A percentile compares a stretch with the other conserved stretches of the same genome.
Conservation (phyloP, 768 basidiomycete species). For the Leccinum uliginosum region DNA sequence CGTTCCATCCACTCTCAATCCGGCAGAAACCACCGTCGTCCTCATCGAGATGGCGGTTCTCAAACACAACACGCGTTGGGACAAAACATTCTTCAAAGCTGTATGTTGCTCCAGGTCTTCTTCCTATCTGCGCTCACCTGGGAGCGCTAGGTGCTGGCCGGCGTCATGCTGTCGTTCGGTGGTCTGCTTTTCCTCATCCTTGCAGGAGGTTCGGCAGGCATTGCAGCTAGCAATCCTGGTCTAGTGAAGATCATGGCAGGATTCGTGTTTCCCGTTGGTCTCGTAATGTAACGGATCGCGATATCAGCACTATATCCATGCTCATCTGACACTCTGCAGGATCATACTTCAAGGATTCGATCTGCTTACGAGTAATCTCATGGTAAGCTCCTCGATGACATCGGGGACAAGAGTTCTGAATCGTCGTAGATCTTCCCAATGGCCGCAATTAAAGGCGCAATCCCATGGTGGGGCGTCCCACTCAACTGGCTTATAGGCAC, state of each 20-base stretch:
- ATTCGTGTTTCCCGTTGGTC: conserved; percentile 71
- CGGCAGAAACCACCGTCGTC: conserved; percentile 51
- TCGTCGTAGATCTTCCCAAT: conserved; percentile 59
- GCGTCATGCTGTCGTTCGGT: conserved; percentile 73
- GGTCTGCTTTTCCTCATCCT: conserved; percentile 59
- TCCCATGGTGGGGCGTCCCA: conserved; percentile 69
- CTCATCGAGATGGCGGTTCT: conserved; percentile 54
- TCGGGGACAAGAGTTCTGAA: neutral
- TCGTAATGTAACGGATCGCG: conserved; percentile 56
- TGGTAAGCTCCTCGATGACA: conserved; percentile 39
- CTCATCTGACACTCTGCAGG: conserved; percentile 35
- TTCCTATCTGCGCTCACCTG: neutral
- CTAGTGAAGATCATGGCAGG: conserved; percentile 62
- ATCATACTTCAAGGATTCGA: conserved; percentile 69
- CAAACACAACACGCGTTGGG: conserved; percentile 63
- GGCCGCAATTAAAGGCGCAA: conserved; percentile 53
- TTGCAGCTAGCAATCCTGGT: conserved; percentile 56
- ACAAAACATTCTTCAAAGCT: conserved; percentile 63
- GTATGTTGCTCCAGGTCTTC: conserved; percentile 35
- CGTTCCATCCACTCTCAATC: conserved; percentile 48
- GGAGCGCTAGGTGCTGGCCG: conserved; percentile 54
- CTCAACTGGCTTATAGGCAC: conserved; percentile 67
- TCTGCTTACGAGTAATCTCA: conserved; percentile 71
- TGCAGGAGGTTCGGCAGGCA: conserved; percentile 50
- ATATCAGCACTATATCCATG: neutral